These are phyloP conservation scores for Ceratobasidium sp. DNA, from an alignment of 1,284 basidiomycete species.

Conservation along the genomic window DNA sequence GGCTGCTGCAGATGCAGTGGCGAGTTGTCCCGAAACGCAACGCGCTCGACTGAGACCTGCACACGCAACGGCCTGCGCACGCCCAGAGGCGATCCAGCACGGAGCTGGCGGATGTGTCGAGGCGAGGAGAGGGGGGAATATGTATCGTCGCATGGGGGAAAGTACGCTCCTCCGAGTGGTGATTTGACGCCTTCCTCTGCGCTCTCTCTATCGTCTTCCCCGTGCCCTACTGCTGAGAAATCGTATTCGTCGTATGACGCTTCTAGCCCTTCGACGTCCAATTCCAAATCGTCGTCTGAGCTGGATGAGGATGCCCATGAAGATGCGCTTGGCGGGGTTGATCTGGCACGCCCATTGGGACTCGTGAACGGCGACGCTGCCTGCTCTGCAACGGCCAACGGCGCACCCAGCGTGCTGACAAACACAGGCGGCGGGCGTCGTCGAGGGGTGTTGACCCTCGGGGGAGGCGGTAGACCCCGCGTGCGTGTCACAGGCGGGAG, in stretches of 20 bases:
- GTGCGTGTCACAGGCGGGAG: too few relatives aligned
- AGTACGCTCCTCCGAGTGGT: slow-evolving; percentile 6
- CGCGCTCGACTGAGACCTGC: slow-evolving; percentile 24
- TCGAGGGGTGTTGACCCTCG: not conserved
- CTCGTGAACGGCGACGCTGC: slow-evolving; percentile 5
- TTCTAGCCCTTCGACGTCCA: slow-evolving; percentile 16
- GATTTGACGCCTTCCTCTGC: too few relatives aligned
- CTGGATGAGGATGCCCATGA: slow-evolving; percentile 3
- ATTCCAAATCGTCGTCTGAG: not conserved
- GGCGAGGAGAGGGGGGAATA: not conserved
- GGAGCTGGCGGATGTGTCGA: not conserved
- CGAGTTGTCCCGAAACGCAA: slow-evolving; percentile 19
- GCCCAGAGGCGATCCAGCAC: not conserved
- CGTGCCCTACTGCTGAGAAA: not conserved
- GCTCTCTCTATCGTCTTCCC: too few relatives aligned
- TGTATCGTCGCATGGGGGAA: not conserved
- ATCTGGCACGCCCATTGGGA: not conserved
- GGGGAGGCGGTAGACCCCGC: slow-evolving; percentile 27
- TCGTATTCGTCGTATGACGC: slow-evolving; percentile 14
- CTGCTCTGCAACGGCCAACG: slow-evolving; percentile 20
- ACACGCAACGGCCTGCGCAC: slow-evolving; percentile 15
- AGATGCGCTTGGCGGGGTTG: slow-evolving; percentile 10
- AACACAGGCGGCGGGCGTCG: slow-evolving; percentile 23
- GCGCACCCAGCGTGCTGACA: slow-evolving; percentile 9
- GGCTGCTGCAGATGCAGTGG: not conserved